Percentiles rank a stretch among this genome's conserved stretches.
These are phyloP conservation scores for Lepidium aucheri DNA, from an alignment of 345 rosid species.

Conservation along the genomic window DNA sequence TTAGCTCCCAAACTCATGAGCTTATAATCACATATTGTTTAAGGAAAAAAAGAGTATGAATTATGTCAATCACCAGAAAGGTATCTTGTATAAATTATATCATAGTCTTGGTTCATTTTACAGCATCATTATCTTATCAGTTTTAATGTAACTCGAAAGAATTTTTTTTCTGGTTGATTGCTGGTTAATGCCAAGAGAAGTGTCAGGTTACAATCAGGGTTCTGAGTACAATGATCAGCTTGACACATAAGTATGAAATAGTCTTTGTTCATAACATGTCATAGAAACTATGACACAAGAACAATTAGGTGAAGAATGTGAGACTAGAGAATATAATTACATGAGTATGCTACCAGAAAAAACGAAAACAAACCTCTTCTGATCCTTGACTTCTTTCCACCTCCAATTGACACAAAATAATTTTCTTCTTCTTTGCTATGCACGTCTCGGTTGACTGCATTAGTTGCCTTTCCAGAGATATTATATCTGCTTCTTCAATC, in stretches of 20 bases:
- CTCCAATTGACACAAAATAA: conserved; percentile 71
- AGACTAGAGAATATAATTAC: neutral
- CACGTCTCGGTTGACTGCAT: conserved; percentile 90
- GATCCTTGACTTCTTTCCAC: conserved; percentile 76
- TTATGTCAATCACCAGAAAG: neutral
- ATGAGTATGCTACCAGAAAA: conserved; percentile 7
- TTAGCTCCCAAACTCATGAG: neutral
- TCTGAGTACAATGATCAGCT: neutral
- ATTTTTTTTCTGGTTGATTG: neutral
- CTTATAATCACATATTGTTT: neutral
- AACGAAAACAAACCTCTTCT: conserved; percentile 48
- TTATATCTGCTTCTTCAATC: conserved; percentile 81
- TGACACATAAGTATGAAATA: neutral
- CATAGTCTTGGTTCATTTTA: neutral
- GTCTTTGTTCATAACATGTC: neutral
- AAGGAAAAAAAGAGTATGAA: neutral
- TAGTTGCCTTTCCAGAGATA: conserved; percentile 75
- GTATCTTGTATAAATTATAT: neutral
- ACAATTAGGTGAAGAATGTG: neutral
- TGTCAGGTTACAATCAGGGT: neutral
- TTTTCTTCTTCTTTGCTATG: conserved; percentile 76
- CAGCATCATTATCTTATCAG: neutral
- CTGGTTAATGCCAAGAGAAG: neutral
- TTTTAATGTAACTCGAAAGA: neutral
- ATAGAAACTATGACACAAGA: neutral